Conservation (phyloP, 2,329 filamentous ascomycete species). For the Sclerotinia sclerotiorum region DNA sequence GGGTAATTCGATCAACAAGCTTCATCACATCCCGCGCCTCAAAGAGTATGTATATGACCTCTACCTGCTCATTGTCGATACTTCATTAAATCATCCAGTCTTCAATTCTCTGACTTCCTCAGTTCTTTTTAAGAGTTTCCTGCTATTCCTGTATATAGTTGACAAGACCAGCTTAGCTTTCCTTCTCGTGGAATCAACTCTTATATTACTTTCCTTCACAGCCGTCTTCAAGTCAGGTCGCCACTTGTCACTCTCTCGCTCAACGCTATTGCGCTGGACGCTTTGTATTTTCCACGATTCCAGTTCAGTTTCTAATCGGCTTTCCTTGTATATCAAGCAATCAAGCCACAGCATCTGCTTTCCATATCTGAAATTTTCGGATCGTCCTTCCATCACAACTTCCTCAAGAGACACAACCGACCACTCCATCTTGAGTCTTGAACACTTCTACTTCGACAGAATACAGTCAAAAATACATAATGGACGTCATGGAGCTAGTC, state of each 20-base stretch:
- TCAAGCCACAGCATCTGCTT: background rate
- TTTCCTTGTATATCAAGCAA: background rate
- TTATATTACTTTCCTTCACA: constrained; percentile 17
- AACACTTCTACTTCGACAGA: constrained; percentile 8
- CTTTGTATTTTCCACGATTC: constrained; percentile 25
- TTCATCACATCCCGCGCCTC: constrained; percentile 29
- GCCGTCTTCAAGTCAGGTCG: constrained; percentile 16
- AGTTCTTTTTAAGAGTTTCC: constrained; percentile 27
- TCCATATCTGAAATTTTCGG: background rate
- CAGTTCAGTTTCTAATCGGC: constrained; percentile 4
- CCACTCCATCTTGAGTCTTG: background rate
- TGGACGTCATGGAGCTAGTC: constrained; percentile 66
- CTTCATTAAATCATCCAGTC: constrained; percentile 26
- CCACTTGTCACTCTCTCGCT: constrained; percentile 22
- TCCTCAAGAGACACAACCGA: background rate
- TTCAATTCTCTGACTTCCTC: constrained; percentile 33
- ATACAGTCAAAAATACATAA: constrained; percentile 35
- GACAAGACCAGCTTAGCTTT: background rate
- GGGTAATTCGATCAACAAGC: constrained; percentile 25
- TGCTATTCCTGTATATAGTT: constrained; percentile 6
- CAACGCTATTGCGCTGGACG: constrained; percentile 35
- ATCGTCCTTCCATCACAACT: background rate
- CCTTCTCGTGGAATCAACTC: constrained; percentile 15
- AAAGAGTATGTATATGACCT: constrained; percentile 38
- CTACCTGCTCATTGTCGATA: constrained; percentile 27